A percentile compares a stretch with the other conserved stretches of the same genome.
phyloP scores from a whole-genome alignment of 2,329 filamentous ascomycete genomes.

The Sporothrix pallida region DNA sequence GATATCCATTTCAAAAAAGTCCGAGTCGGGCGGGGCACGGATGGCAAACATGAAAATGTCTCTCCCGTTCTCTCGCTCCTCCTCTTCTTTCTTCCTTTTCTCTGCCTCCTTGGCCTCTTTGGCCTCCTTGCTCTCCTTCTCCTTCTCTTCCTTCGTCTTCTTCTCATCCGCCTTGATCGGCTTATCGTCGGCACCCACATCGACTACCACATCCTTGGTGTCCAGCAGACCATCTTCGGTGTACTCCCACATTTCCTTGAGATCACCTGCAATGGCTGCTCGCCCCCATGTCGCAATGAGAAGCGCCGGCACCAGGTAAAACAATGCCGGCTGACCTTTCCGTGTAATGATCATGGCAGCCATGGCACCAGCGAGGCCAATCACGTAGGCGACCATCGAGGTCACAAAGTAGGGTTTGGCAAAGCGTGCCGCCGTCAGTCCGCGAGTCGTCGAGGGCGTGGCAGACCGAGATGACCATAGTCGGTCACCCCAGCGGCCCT shows the following conservation, averaged over 20 bases:
- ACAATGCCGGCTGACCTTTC: constrained; percentile 84
- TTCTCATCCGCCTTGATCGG: constrained; percentile 49
- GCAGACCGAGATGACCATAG: constrained; percentile 69
- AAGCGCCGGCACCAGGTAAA: constrained; percentile 91
- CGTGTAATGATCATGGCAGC: constrained; percentile 76
- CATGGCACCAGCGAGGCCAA: constrained; percentile 79
- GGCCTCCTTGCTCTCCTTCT: constrained; percentile 41
- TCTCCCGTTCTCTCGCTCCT: constrained; percentile 29
- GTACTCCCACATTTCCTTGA: constrained; percentile 78
- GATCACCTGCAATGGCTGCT: constrained; percentile 70
- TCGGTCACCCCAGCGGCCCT: constrained; percentile 79
- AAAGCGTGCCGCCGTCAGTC: constrained; percentile 61
- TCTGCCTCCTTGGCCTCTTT: constrained; percentile 39
- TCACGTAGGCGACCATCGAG: constrained; percentile 74
- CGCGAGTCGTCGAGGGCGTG: constrained; percentile 43
- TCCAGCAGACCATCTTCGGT: constrained; percentile 72
- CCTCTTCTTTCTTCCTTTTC: constrained; percentile 40
- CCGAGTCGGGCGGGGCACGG: constrained; percentile 23
- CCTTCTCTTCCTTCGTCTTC: constrained; percentile 41
- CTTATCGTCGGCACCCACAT: constrained; percentile 57
- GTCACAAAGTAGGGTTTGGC: constrained; percentile 86
- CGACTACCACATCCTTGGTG: constrained; percentile 60
- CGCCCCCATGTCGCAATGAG: constrained; percentile 76
- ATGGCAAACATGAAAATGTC: constrained; percentile 42
- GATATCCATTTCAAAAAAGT: constrained; percentile 23